Base-by-base conservation (phyloP, 106 monocot genomes). In the Acanthochlamys bracteata region DNA sequence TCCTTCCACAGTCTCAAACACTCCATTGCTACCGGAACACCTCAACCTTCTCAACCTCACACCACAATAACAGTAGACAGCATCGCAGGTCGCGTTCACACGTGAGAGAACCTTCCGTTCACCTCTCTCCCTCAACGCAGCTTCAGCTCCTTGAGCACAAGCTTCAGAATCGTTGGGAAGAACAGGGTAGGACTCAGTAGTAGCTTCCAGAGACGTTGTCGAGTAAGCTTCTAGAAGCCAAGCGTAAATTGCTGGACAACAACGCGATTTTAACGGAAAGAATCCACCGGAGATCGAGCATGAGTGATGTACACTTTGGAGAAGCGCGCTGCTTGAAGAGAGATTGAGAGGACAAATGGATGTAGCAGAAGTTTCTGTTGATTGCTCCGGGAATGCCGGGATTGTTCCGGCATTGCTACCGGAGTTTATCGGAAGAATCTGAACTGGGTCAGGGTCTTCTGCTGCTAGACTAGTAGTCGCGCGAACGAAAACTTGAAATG, bases 371-470 rank as follows among this genome's bases (percentile, higher is more conserved):
- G 77, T 53, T 52, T 59, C 57, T 73, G 72, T 82, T 51, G 90
- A 79, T 67, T 89, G 89, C 69, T 86, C 86, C 14, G 89, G 94
- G 86, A 94, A 86, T 21, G 93, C 93, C 19, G 89, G 89, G 79
- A 94, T 89, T 64, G 81, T 90, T 60, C 59, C 7, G 20, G 74
- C 53, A 4, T 51, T 46, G 23, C 58, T 10, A 68, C 76, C 12
- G 65, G 68, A 21, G 64, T 71, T 42, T 16, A 57, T 25, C 6
- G 71, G 71, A 47, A 69, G 70, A 60, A 64, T 25, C 10, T 42
- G 24, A 1, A 42, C 57, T 2, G 71, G 71, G 22, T 66, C 64
- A 42, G 61, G 54, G 47, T 63, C 40, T 69, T 74, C 60, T 49
- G 25, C 11, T 24, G 22, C 55, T 45, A 45, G 10, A 7, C 13